These are phyloP conservation scores for Gentiana straminea DNA, from an alignment of 257 asterid genomes.

Conservation along the genomic window DNA sequence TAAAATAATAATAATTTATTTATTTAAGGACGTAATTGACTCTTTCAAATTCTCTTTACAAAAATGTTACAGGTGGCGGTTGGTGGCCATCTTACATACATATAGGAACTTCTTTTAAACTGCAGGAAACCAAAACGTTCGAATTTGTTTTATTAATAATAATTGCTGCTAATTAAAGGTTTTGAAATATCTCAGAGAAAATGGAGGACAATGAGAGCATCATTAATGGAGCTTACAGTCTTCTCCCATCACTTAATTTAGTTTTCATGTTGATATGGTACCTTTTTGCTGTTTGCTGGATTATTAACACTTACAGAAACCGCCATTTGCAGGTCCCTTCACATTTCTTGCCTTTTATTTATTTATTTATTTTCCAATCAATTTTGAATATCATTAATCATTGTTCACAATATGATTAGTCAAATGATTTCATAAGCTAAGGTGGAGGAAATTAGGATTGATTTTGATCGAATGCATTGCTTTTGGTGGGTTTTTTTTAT, in stretches of 20 bases:
- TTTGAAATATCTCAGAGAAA: neutral
- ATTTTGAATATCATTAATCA: neutral
- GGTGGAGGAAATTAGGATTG: neutral
- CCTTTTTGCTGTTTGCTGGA: slow-evolving; percentile 58
- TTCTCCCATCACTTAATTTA: slow-evolving; percentile 50
- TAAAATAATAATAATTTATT: too few species aligned
- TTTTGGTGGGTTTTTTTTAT: neutral
- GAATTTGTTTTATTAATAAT: too few species aligned
- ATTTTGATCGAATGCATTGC: neutral
- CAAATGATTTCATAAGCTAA: neutral
- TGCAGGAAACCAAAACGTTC: too few species aligned
- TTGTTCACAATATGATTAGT: too few species aligned
- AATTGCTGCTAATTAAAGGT: neutral
- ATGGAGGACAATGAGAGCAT: slow-evolving; percentile 31
- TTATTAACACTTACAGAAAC: slow-evolving; percentile 51
- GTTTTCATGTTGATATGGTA: slow-evolving; percentile 51
- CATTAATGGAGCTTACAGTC: slow-evolving; percentile 34
- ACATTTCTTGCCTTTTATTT: neutral
- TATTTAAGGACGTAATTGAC: too few species aligned
- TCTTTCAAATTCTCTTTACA: too few species aligned
- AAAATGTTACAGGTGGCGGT: too few species aligned
- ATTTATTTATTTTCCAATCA: neutral
- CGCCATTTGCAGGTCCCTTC: slow-evolving; percentile 66
- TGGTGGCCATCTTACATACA: too few species aligned
- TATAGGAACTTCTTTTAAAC: too few species aligned